These are phyloP conservation scores for Neurospora cerealis DNA, from an alignment of 495 filamentous ascomycete genomes.

Conservation along the genomic window DNA sequence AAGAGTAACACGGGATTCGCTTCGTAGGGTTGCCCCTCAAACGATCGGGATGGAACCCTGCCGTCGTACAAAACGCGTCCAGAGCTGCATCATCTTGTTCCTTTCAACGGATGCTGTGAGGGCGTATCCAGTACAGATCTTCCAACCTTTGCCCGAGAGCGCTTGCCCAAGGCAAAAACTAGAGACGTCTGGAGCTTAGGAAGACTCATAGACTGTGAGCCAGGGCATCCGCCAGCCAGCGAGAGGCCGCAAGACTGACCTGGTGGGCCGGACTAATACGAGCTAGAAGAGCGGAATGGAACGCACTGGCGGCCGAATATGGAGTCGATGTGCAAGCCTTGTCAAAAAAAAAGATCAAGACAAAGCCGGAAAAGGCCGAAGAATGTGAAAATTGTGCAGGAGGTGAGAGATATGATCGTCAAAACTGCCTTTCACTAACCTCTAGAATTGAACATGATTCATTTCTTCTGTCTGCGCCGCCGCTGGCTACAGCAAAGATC, in stretches of 20 bases:
- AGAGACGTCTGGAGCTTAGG: not conserved
- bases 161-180: not conserved
- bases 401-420: not conserved
- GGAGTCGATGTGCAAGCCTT: not conserved
- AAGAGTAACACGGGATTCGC: slow-evolving; percentile 5
- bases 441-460: not conserved
- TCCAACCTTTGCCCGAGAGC: not conserved
- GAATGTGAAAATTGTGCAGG: not conserved
- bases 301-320: not conserved
- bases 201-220: not conserved
- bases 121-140: not conserved
- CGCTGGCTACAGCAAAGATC: not conserved
- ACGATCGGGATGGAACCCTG: slow-evolving; percentile 10
- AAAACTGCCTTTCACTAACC: not conserved
- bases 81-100: not conserved
- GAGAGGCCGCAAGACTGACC: not conserved
- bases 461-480: not conserved
- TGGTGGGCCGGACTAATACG: not conserved
- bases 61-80: not conserved
- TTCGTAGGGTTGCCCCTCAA: slow-evolving; percentile 7
- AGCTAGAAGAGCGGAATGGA: not conserved
- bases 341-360: not conserved
- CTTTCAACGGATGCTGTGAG: not conserved
- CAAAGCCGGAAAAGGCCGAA: not conserved
- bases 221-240: not conserved